Evolutionary conservation across 1,284 basidiomycete species (phyloP), one percentile per base, ranked within the genome.

Genomic region (Moesziomyces antarcticus): DNA sequence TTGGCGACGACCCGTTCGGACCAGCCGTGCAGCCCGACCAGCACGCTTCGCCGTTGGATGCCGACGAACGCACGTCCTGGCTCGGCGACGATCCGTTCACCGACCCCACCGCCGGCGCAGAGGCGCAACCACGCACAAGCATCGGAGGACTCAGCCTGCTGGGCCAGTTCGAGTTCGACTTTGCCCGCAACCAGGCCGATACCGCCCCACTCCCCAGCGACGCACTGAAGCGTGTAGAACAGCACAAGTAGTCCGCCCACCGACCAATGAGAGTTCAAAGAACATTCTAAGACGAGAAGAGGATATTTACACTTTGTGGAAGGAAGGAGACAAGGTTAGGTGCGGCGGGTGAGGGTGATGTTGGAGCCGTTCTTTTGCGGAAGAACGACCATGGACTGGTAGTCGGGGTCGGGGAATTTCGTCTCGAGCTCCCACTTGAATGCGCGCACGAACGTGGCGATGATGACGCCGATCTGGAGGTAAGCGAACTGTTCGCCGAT

Each of bases 401-500:
- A 99, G 85, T 99, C 94, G 61, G 94, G 90, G 48, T 88, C 87
- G 3, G 97, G 94, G 67, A 99, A 84, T 9, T 65, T 87, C 3
- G 85, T 83, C 1, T 67, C 68, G 41, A 97, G 86, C 56, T 88
- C 88, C 84, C 97, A 83, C 83, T 93, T 92, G 68, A 93, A 87
- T 62, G 88, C 86, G 56, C 95, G 90, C 42, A 98, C 86, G 64
- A 99, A 84, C 11, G 91, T 92, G 9, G 90, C 85, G 68, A 99
- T 86, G 82, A 99, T 88, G 7, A 91, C 91, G 46, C 93, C 92
- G 25, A 99, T 87, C 86, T 99, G 97, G 57, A 98, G 86, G 84
- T 97, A 96, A 16, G 97, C 97, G 82, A 98, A 99, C 89, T 94
- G 93, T 86, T 97, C 94, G 73, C 94, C 94, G 74, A 97, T 96